Base-by-base conservation (phyloP, 2,329 filamentous ascomycete species). In the Camillea tinctor region DNA sequence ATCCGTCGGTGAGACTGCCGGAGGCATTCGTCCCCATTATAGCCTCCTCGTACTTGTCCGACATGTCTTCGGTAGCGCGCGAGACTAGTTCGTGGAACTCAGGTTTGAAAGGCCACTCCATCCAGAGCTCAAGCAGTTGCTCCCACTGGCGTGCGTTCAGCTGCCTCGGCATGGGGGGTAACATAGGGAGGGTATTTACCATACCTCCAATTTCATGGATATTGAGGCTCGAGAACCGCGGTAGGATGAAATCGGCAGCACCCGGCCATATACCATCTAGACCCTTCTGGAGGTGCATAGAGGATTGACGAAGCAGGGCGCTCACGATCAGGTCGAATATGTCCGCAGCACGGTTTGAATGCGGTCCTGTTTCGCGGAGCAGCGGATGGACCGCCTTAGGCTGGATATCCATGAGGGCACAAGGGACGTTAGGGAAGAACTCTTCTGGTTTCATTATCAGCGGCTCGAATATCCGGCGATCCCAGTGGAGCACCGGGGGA, bases 401-500 rank as follows among this genome's bases (percentile, higher is more conserved):
- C 64, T 88, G 84, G 60, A 92, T 78, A 71, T 93, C 90, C 17
- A 93, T 72, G 3, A 94, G 82, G 11, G 79, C 75, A 58, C 85
- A 78, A 6, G 80, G 76, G 8, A 80, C 74, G 22, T 81, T 78
- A 1, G 91, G 92, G 72, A 81, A 91, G 68, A 92, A 88, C 65
- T 96, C 93, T 0, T 81, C 69, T 0, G 74, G 55, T 4, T 78
- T 61, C 2, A 85, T 82, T 22, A 78, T 73, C 17, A 97, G 78
- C 0, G 92, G 90, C 68, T 96, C 91, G 68, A 85, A 87, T 1
- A 79, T 76, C 17, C 93, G 86, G 1, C 83, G 81, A 73, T 96
- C 92, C 86, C 88, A 93, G 23, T 80, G 68, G 3, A 94, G 73
- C 1, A 81, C 67, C 0, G 86, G 83, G 1, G 81, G 78, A 0